phyloP scores from a whole-genome alignment of 495 filamentous ascomycete species.

The Aspergillus taichungensis region DNA sequence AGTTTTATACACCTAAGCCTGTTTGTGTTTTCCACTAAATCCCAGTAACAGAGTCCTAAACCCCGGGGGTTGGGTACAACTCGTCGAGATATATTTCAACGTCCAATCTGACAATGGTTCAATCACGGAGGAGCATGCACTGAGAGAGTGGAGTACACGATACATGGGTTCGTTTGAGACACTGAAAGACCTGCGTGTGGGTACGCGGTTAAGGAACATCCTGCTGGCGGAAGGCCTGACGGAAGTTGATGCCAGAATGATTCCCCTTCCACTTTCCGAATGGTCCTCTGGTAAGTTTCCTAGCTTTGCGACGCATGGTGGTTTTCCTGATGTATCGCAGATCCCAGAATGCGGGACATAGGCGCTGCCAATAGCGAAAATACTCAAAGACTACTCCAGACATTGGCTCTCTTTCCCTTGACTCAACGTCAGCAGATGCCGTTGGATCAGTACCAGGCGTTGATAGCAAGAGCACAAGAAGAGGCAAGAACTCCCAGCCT shows the following conservation, averaged over 20 bases:
- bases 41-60: slow-evolving; percentile 41
- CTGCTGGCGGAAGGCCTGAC: slow-evolving; percentile 63
- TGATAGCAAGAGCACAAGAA: slow-evolving; percentile 56
- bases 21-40: no score
- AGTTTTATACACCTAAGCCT: no score
- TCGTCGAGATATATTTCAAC: slow-evolving; percentile 82
- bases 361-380: slow-evolving; percentile 54
- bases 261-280: slow-evolving; percentile 62
- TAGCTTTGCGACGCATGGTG: not conserved
- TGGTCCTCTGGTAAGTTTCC: slow-evolving; percentile 61
- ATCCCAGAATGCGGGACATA: slow-evolving; percentile 51
- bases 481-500: slow-evolving; percentile 57
- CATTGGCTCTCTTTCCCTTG: slow-evolving; percentile 56
- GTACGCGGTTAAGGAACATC: slow-evolving; percentile 51
- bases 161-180: slow-evolving; percentile 59
- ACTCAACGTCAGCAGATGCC: slow-evolving; percentile 50
- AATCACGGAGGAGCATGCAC: slow-evolving; percentile 59
- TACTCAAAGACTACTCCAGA: slow-evolving; percentile 49
- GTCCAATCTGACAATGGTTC: slow-evolving; percentile 86
- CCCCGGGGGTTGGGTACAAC: slow-evolving; percentile 79
- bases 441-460: slow-evolving; percentile 49
- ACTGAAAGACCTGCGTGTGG: slow-evolving; percentile 62
- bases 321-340: slow-evolving; percentile 24
- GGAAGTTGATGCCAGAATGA: slow-evolving; percentile 61
- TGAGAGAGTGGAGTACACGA: slow-evolving; percentile 64